phyloP scores from a whole-genome alignment of 192 early-diverging fungal species.

The Martensiomyces pterosporus region DNA sequence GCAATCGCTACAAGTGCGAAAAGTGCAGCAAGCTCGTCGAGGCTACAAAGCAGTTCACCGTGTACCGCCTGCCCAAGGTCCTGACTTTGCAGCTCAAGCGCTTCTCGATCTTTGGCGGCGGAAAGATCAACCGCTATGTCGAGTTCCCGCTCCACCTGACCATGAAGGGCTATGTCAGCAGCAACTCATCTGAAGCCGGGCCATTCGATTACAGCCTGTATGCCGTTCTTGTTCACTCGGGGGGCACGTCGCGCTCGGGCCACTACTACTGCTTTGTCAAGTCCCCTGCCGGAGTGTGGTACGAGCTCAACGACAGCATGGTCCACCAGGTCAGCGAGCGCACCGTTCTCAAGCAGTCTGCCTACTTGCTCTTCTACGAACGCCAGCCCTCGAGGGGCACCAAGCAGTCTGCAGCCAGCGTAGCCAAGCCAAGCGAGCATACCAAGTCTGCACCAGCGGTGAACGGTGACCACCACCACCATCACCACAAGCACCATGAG shows the following conservation, averaged over 20 bases:
- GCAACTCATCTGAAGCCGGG: conserved; percentile 31
- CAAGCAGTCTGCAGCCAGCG: not conserved
- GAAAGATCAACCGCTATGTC: conserved; percentile 67
- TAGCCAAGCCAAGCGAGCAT: too few relatives aligned
- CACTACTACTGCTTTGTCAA: conserved; percentile 87
- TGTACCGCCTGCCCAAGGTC: conserved; percentile 66
- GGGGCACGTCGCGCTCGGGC: conserved; percentile 68
- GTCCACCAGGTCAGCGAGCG: conserved; percentile 64
- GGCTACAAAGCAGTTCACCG: conserved; percentile 75
- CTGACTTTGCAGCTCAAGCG: conserved; percentile 82
- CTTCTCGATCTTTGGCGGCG: conserved; percentile 60
- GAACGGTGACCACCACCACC: not conserved
- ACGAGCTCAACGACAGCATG: conserved; percentile 72
- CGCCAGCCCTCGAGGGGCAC: conserved; percentile 10
- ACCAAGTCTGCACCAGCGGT: not conserved
- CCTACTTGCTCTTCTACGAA: conserved; percentile 85
- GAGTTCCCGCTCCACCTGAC: conserved; percentile 60
- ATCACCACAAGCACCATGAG: not conserved
- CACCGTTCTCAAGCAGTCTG: conserved; percentile 68
- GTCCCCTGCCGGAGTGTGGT: conserved; percentile 73
- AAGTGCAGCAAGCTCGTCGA: conserved; percentile 74
- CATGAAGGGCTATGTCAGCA: conserved; percentile 52
- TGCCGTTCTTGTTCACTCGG: conserved; percentile 78
- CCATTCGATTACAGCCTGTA: conserved; percentile 67
- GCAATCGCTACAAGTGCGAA: conserved; percentile 76